A percentile compares a stretch with the other conserved stretches of the same genome.
Evolutionary conservation across 1,139 yeast species (phyloP).

Genomic region (Pichiaceae sp.): DNA sequence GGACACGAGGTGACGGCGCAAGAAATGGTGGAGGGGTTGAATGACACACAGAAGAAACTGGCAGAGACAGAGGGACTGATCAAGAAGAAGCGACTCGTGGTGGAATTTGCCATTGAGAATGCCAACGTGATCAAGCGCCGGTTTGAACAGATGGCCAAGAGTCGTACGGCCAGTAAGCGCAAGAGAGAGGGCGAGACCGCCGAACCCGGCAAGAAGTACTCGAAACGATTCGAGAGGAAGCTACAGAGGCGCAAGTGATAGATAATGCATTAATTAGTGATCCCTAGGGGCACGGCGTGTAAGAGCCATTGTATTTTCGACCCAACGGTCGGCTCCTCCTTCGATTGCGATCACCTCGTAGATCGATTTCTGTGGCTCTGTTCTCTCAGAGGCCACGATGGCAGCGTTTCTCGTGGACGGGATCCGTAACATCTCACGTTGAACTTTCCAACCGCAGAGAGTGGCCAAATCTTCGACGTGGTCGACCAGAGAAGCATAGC

Average conservation of each 20-base stretch:
- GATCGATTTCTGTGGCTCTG: slow-evolving; percentile 32
- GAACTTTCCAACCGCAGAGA: slow-evolving; percentile 74
- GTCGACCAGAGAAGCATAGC: slow-evolving; percentile 78
- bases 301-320: slow-evolving; percentile 63
- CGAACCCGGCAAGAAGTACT: slow-evolving; percentile 7
- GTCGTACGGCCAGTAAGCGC: slow-evolving; percentile 18
- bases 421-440: slow-evolving; percentile 81
- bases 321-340: slow-evolving; percentile 92
- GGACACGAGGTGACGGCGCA: slow-evolving; percentile 74
- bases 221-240: slow-evolving; percentile 6
- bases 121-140: slow-evolving; percentile 90
- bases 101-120: slow-evolving; percentile 92
- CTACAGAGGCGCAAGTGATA: slow-evolving; percentile 4
- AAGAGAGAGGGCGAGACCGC: slow-evolving; percentile 18
- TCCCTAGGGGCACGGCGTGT: slow-evolving; percentile 45
- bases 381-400: slow-evolving; percentile 52
- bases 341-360: slow-evolving; percentile 57
- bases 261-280: slow-evolving; percentile 23
- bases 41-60: slow-evolving; percentile 56
- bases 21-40: slow-evolving; percentile 65
- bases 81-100: slow-evolving; percentile 72
- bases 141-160: slow-evolving; percentile 49
- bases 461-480: slow-evolving; percentile 67
- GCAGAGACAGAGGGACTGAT: slow-evolving; percentile 42
- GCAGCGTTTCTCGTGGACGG: slow-evolving; percentile 96